Evolutionary conservation across 192 early-diverging fungal species (phyloP).

Genomic region (Geranomyces michiganensis): DNA sequence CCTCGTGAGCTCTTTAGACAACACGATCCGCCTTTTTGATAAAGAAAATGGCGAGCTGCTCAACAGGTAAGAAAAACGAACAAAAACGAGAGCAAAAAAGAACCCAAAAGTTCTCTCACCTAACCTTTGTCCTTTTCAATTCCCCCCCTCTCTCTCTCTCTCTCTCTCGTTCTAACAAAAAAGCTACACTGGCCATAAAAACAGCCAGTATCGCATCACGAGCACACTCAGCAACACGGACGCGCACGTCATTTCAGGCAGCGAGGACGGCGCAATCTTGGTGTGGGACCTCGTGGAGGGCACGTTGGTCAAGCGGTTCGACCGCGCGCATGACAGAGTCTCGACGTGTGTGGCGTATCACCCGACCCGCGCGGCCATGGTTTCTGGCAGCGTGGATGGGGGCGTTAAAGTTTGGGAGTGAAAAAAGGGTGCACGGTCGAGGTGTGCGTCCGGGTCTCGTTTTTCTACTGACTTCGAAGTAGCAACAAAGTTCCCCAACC

Average conservation of each 20-base stretch:
- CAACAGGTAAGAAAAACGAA: conserved; percentile 62
- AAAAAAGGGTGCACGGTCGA: too few species aligned
- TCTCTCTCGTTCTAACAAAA: too few species aligned
- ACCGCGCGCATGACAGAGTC: too few species aligned
- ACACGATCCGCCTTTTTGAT: conserved; percentile 84
- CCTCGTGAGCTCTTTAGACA: conserved; percentile 74
- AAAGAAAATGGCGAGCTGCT: conserved; percentile 70
- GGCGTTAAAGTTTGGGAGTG: conserved; percentile 65
- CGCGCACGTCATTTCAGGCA: conserved; percentile 78
- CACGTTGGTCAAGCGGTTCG: too few species aligned
- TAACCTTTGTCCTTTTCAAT: too few species aligned
- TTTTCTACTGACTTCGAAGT: too few species aligned
- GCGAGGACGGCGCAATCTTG: conserved; percentile 85
- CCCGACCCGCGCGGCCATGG: conserved; percentile 60
- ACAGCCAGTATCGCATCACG: conserved; percentile 74
- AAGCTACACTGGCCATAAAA: conserved; percentile 83
- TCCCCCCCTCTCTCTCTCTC: too few species aligned
- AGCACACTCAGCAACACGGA: conserved; percentile 73
- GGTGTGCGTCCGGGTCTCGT: too few species aligned
- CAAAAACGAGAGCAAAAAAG: too few species aligned
- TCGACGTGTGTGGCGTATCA: conserved; percentile 72
- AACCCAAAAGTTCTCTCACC: too few species aligned
- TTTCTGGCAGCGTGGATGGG: conserved; percentile 69
- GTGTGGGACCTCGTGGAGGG: too few species aligned
- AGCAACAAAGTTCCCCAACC: too few species aligned